Evolutionary conservation across 768 basidiomycete genomes (phyloP).

Genomic region (Paxillus rubicundulus): DNA sequence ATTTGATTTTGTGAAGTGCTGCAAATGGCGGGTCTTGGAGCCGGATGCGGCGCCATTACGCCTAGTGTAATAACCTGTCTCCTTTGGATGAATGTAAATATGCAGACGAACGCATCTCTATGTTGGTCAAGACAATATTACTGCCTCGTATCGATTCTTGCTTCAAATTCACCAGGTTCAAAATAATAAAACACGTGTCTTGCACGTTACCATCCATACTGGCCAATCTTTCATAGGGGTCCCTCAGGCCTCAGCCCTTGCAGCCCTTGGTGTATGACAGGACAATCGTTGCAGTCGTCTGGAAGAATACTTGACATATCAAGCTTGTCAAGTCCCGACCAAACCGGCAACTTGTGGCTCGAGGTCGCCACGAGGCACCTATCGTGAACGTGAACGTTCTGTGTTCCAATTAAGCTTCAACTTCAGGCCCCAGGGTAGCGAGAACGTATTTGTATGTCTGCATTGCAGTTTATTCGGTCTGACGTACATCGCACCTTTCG

Average conservation of each 20-base stretch:
- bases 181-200: constrained; percentile 5
- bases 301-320: background rate
- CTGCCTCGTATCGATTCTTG: background rate
- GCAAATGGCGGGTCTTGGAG: too few relatives aligned
- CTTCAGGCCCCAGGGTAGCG: background rate
- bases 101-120: background rate
- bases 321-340: background rate
- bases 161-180: background rate
- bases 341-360: background rate
- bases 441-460: background rate
- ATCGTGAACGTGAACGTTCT: background rate
- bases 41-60: too few relatives aligned
- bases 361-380: constrained; percentile 1
- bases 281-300: background rate
- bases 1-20: too few relatives aligned
- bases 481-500: background rate
- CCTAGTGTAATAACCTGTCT: too few relatives aligned
- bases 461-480: background rate
- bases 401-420: background rate
- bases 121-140: background rate
- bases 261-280: background rate
- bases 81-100: background rate
- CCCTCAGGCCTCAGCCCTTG: background rate
- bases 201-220: constrained; percentile 4
- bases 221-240: background rate